phyloP scores from a whole-genome alignment of 495 filamentous ascomycete species.

The Echria macrotheca region DNA sequence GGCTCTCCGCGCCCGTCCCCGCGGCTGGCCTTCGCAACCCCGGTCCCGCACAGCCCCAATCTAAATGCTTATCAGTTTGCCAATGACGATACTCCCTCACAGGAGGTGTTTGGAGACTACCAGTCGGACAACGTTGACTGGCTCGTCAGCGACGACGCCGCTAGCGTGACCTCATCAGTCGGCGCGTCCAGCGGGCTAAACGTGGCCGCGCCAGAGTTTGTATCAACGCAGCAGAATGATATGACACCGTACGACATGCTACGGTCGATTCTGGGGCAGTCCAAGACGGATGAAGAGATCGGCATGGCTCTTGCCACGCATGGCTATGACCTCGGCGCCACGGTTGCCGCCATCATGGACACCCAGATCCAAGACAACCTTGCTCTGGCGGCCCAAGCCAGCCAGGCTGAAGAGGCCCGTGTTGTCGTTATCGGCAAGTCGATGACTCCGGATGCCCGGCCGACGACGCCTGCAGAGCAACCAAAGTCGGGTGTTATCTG shows the following conservation, averaged over 20 bases:
- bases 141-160: slow-evolving; percentile 86
- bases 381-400: slow-evolving; percentile 33
- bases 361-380: slow-evolving; percentile 40
- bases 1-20: slow-evolving; percentile 92
- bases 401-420: slow-evolving; percentile 44
- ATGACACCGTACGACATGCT: slow-evolving; percentile 99
- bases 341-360: slow-evolving; percentile 81
- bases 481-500: slow-evolving; percentile 81
- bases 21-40: slow-evolving; percentile 81
- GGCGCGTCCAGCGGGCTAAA: slow-evolving; percentile 61
- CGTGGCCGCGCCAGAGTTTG: slow-evolving; percentile 71
- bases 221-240: slow-evolving; percentile 64
- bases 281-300: slow-evolving; percentile 87
- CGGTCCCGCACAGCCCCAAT: slow-evolving; percentile 89
- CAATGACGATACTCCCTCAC: slow-evolving; percentile 63
- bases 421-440: slow-evolving; percentile 84
- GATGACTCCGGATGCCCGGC: slow-evolving; percentile 65
- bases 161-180: slow-evolving; percentile 68
- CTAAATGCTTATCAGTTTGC: slow-evolving; percentile 90
- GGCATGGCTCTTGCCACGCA: slow-evolving; percentile 82
- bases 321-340: slow-evolving; percentile 86
- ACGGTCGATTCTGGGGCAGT: slow-evolving; percentile 86
- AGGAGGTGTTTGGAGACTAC: slow-evolving; percentile 85
- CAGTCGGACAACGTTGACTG: slow-evolving; percentile 94
- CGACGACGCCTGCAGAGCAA: slow-evolving; percentile 65